Percentiles rank a stretch among this genome's conserved stretches.
These are phyloP conservation scores for Effrenium voratum DNA, from an alignment of 73 alveolate genomes.

Conservation along the genomic window DNA sequence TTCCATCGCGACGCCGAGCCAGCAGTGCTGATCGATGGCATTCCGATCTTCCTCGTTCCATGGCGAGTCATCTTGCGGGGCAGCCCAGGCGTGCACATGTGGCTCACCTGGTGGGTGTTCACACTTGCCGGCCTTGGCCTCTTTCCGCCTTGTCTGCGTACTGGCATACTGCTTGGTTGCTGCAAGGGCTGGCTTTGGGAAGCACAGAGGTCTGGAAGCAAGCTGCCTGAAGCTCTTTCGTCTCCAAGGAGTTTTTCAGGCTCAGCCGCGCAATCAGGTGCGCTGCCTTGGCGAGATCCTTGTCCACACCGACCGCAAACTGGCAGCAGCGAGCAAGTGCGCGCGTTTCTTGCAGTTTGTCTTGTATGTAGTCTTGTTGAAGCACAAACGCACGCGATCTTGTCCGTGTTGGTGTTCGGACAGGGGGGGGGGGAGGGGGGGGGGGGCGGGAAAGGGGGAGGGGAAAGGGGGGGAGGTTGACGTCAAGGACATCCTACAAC, in stretches of 20 bases:
- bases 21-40: too few species aligned
- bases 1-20: slow-evolving; percentile 11
- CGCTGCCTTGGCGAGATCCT: not conserved
- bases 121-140: not conserved
- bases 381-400: too few species aligned
- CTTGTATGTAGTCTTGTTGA: too few species aligned
- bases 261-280: not conserved
- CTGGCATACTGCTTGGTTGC: not conserved
- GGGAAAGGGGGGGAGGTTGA: too few species aligned
- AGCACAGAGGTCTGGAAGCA: not conserved
- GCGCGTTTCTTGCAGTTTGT: too few species aligned
- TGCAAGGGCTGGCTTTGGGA: not conserved
- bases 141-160: not conserved
- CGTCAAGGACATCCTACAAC: too few species aligned
- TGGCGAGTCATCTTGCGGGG: too few species aligned
- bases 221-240: not conserved
- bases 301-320: not conserved
- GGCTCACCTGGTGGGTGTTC: slow-evolving; percentile 9
- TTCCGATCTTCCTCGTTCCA: too few species aligned
- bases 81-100: not conserved
- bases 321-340: too few species aligned
- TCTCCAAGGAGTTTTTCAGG: not conserved
- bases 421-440: too few species aligned
- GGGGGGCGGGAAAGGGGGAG: too few species aligned
- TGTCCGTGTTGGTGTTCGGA: too few species aligned